Conservation (phyloP, 345 rosid genomes). For the Garcia nutans region DNA sequence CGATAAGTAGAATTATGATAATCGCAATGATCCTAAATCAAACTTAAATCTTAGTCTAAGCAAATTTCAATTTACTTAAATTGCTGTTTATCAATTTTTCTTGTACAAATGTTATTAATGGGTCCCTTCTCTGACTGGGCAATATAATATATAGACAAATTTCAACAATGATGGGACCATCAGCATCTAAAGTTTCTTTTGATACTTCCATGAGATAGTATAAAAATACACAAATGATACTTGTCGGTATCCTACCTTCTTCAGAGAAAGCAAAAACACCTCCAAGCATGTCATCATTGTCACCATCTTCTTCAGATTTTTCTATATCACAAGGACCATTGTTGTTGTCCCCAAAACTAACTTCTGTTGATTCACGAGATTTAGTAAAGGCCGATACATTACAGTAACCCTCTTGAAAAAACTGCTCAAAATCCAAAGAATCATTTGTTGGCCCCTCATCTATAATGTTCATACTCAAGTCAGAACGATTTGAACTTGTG, state of each 20-base stretch:
- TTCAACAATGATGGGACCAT: not conserved
- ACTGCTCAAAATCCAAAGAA: slow-evolving; percentile 63
- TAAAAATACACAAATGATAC: too few relatives aligned
- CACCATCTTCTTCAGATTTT: slow-evolving; percentile 69
- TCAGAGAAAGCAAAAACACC: slow-evolving; percentile 92
- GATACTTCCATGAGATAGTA: not conserved
- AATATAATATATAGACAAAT: not conserved
- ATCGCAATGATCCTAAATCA: not conserved
- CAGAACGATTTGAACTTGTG: slow-evolving; percentile 61
- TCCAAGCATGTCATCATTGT: slow-evolving; percentile 83
- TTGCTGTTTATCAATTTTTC: slow-evolving; percentile 3
- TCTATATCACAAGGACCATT: slow-evolving; percentile 53
- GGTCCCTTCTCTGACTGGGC: not conserved
- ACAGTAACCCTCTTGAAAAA: slow-evolving; percentile 72
- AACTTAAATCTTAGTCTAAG: not conserved
- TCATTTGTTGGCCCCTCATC: slow-evolving; percentile 51
- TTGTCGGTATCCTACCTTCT: slow-evolving; percentile 54
- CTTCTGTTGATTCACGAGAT: slow-evolving; percentile 41
- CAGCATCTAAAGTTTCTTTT: slow-evolving; percentile 18
- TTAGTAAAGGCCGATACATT: slow-evolving; percentile 35
- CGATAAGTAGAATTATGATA: not conserved
- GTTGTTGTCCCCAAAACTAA: slow-evolving; percentile 41
- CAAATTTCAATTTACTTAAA: not conserved
- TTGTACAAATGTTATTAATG: not conserved
- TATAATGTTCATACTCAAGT: slow-evolving; percentile 54